phyloP scores from a whole-genome alignment of 2,329 filamentous ascomycete genomes.

The Neobulgaria alba region DNA sequence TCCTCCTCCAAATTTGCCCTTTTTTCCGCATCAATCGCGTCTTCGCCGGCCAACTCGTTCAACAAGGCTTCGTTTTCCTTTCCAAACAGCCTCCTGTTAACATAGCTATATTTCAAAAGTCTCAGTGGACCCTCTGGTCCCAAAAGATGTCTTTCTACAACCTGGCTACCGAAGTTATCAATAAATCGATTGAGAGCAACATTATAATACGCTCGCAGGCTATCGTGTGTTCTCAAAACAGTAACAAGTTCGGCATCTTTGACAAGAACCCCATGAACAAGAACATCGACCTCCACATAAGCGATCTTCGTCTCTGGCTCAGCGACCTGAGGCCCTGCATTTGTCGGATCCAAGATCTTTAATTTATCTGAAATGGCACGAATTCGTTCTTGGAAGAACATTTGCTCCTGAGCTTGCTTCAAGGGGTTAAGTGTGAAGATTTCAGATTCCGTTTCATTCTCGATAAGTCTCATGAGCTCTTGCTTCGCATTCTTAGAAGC shows the following conservation, averaged over 20 bases:
- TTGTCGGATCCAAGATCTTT: no score
- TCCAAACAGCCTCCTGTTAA: no score
- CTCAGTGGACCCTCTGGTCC: conserved; percentile 2
- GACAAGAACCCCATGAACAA: no score
- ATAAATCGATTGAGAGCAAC: conserved; percentile 7
- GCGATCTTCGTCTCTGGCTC: background rate
- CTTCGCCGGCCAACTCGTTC: no score
- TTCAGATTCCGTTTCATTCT: conserved; percentile 7
- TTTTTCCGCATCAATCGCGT: no score
- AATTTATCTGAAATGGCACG: conserved; percentile 4
- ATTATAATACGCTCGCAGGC: conserved; percentile 4
- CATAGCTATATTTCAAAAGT: no score
- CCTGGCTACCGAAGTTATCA: conserved; percentile 8
- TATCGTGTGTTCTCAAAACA: no score
- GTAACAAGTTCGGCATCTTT: no score
- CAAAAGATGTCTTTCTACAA: conserved; percentile 9
- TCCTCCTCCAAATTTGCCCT: no score
- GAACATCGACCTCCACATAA: no score
- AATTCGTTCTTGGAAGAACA: conserved; percentile 2
- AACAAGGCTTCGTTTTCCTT: no score
- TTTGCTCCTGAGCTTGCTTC: background rate
- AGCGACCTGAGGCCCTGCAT: background rate
- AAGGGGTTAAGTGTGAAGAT: conserved; percentile 13
- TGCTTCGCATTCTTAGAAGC: conserved; percentile 5
- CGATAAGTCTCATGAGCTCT: conserved; percentile 11